A percentile compares a stretch with the other conserved stretches of the same genome.
Evolutionary conservation across 768 basidiomycete species (phyloP).

Genomic region (Thelephora aurantiotincta): DNA sequence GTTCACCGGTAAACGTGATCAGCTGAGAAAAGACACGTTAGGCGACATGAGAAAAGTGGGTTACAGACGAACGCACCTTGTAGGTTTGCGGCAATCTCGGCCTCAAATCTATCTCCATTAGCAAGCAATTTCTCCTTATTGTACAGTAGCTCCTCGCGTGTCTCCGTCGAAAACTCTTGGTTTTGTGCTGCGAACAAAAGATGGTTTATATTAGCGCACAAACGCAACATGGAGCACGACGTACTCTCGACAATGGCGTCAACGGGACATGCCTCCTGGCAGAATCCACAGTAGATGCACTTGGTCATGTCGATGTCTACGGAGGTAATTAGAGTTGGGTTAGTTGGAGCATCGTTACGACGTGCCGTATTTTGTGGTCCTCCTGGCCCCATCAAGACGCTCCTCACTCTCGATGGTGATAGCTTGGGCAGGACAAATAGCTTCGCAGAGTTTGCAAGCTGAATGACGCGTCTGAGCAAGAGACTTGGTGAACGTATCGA

Average conservation of each 20-base stretch:
- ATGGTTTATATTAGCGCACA: conserved; percentile 1
- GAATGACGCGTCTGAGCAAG: not conserved
- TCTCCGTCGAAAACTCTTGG: conserved; percentile 94
- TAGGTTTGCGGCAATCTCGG: conserved; percentile 93
- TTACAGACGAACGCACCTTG: conserved; percentile 31
- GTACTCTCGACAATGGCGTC: conserved; percentile 98
- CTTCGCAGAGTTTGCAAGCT: conserved; percentile 99
- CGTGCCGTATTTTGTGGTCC: conserved; percentile 94
- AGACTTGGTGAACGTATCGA: not conserved
- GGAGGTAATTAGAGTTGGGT: not conserved
- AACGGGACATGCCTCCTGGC: conserved; percentile 98
- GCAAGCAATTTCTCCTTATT: conserved; percentile 98
- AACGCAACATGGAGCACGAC: conserved; percentile 17
- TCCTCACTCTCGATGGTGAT: conserved; percentile 99
- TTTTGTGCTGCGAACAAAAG: conserved; percentile 64
- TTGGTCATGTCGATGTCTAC: conserved; percentile 99
- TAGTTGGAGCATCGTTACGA: conserved; percentile 3
- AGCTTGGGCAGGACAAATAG: conserved; percentile 97
- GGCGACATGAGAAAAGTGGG: conserved; percentile 1
- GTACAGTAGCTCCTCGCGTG: conserved; percentile 94
- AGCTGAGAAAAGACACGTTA: conserved; percentile 28
- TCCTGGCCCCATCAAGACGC: conserved; percentile 85
- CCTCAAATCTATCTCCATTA: conserved; percentile 92
- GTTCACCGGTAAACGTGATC: conserved; percentile 77
- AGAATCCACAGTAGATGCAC: conserved; percentile 99